A percentile compares a stretch with the other conserved stretches of the same genome.
These are phyloP conservation scores for Sarcocystis neurona DNA, from an alignment of 169 alveolate genomes.

Conservation along the genomic window DNA sequence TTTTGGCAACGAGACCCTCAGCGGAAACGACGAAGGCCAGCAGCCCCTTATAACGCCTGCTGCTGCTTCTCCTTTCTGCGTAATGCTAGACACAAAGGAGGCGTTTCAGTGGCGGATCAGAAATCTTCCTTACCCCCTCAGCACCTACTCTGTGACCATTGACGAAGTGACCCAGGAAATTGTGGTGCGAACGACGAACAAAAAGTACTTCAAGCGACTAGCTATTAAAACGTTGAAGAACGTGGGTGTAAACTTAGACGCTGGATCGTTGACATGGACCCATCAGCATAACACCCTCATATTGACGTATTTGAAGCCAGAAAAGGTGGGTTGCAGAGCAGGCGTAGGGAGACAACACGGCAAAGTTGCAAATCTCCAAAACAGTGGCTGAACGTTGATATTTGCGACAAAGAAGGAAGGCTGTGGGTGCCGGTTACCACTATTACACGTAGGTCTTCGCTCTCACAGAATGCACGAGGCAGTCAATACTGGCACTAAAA, in stretches of 20 bases:
- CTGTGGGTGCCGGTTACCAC: too few relatives aligned
- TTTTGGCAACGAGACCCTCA: slow-evolving; percentile 61
- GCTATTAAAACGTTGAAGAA: slow-evolving; percentile 80
- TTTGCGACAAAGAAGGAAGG: too few relatives aligned
- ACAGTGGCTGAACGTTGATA: too few relatives aligned
- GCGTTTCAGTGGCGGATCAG: slow-evolving; percentile 86
- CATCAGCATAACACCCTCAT: slow-evolving; percentile 80
- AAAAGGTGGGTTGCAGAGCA: neutral
- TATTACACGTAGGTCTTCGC: too few relatives aligned
- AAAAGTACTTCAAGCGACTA: slow-evolving; percentile 84
- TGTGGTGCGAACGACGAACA: slow-evolving; percentile 81
- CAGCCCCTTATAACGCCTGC: slow-evolving; percentile 78
- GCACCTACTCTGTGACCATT: slow-evolving; percentile 74
- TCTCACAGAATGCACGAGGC: too few relatives aligned
- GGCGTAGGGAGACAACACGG: too few relatives aligned
- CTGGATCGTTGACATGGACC: slow-evolving; percentile 73
- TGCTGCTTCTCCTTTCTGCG: slow-evolving; percentile 73
- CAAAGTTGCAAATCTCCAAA: too few relatives aligned
- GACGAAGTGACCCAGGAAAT: slow-evolving; percentile 82
- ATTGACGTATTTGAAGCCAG: slow-evolving; percentile 48
- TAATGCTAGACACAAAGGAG: slow-evolving; percentile 37
- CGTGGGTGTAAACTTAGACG: slow-evolving; percentile 71
- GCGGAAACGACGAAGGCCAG: slow-evolving; percentile 52
- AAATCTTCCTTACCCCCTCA: slow-evolving; percentile 82
- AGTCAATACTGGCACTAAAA: too few relatives aligned